A percentile compares a stretch with the other conserved stretches of the same genome.
phyloP scores from a whole-genome alignment of 768 basidiomycete genomes.

The Suillus weaverae region DNA sequence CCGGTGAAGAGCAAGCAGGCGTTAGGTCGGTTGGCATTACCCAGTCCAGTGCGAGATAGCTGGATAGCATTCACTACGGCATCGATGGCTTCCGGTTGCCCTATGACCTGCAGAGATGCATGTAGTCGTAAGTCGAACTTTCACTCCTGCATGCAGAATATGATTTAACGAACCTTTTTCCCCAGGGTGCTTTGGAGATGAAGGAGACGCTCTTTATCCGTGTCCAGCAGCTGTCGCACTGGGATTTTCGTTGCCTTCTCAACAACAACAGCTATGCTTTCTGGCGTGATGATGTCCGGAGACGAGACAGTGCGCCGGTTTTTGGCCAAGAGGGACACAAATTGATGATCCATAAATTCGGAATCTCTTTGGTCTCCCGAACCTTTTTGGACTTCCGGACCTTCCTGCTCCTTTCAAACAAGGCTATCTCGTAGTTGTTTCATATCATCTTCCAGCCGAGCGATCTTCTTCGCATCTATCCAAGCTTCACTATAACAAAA shows the following conservation, averaged over 20 bases:
- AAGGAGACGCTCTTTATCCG: slow-evolving; percentile 5
- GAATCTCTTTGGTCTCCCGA: neutral
- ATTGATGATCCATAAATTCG: neutral
- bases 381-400: slow-evolving; percentile 2
- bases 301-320: slow-evolving; percentile 4
- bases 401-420: slow-evolving; percentile 2
- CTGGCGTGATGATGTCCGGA: slow-evolving; percentile 10
- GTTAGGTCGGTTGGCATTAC: slow-evolving; percentile 44
- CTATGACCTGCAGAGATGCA: slow-evolving; percentile 10
- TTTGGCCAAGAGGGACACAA: slow-evolving; percentile 2
- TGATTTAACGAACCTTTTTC: neutral
- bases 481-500: neutral
- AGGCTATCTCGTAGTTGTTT: slow-evolving; percentile 4
- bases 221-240: slow-evolving; percentile 5
- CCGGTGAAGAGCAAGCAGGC: slow-evolving; percentile 46
- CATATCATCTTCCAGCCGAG: slow-evolving; percentile 1
- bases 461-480: slow-evolving; percentile 1
- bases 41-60: slow-evolving; percentile 47
- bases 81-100: slow-evolving; percentile 45
- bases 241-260: slow-evolving; percentile 8
- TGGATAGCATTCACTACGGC: slow-evolving; percentile 50
- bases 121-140: neutral
- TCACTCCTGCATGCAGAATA: neutral
- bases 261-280: slow-evolving; percentile 5
- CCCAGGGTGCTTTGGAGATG: slow-evolving; percentile 5